Base-by-base conservation (phyloP, 2,329 filamentous ascomycete species). In the Ophiostoma pallidulum region DNA sequence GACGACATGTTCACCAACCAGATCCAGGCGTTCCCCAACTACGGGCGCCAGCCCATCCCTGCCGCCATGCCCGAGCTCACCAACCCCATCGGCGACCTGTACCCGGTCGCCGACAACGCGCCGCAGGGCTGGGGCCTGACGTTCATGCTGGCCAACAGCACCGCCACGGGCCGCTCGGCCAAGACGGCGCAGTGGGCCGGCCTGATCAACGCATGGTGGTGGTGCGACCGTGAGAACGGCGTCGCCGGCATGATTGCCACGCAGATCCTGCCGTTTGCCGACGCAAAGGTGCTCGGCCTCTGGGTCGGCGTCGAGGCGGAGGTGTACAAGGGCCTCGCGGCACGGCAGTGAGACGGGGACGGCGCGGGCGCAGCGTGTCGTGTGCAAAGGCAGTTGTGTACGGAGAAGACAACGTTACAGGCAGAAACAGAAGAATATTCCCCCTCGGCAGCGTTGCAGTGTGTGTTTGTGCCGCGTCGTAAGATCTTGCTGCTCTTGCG, bases 1-100 rank as follows among this genome's bases (percentile, higher is more conserved):
- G 67, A 77, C 20, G 58, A 70, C 38, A 79, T 84, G 74, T 82
- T 77, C 63, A 64, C 66, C 52, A 82, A 84, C 57, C 78, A 78
- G 54, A 74, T 80, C 45, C 70, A 71, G 0, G 48, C 70, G 1
- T 67, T 72, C 46, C 74, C 75, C 0, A 58, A 77, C 49, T 72
- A 72, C 49, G 66, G 65, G 2, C 65, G 71, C 1, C 61, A 64
- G 53, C 52, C 53, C n/a, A 64, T 73, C 3, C 56, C 68, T 0
- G 64, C 64, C 2, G 62, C 69, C 3, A 73, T 73, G 51, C 66
- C 68, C 0, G 60, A 67, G n/a, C 59, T 73, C 22, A 67, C 68
- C 8, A 72, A 73, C 51, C 56, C 58, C 0, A 51, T 70, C 2
- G 61, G 68, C 1, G 72, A 78, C 22, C 48, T 80, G 12, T 79